Percentiles rank a stretch among this genome's conserved stretches.
These are phyloP conservation scores for Dictyostelium intermedium DNA, from an alignment of 78 protist species.

Conservation along the genomic window DNA sequence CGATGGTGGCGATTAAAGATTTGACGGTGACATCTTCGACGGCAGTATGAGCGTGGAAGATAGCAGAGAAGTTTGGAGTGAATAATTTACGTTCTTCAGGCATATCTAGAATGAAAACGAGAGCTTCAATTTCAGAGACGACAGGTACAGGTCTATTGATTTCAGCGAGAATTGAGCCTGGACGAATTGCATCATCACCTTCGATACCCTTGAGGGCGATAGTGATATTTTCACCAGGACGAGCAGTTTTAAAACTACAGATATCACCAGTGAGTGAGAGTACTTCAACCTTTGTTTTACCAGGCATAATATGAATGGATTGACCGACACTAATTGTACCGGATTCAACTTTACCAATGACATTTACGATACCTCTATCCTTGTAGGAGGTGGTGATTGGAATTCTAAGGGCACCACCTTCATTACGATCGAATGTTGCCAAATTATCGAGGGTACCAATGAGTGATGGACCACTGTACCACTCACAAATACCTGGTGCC, in stretches of 20 bases:
- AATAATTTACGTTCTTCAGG: constrained; percentile 82
- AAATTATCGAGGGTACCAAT: constrained; percentile 87
- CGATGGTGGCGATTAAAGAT: constrained; percentile 70
- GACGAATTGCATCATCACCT: constrained; percentile 82
- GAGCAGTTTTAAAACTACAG: constrained; percentile 71
- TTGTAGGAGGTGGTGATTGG: constrained; percentile 91
- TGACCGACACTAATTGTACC: constrained; percentile 87
- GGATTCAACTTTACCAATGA: constrained; percentile 94
- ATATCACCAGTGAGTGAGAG: constrained; percentile 81
- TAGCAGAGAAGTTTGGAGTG: constrained; percentile 82
- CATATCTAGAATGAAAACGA: constrained; percentile 85
- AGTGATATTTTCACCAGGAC: constrained; percentile 89
- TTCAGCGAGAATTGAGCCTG: constrained; percentile 63
- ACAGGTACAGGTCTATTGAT: constrained; percentile 52
- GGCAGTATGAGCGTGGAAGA: constrained; percentile 92
- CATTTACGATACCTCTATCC: constrained; percentile 87
- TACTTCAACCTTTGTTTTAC: constrained; percentile 70
- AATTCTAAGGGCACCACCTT: constrained; percentile 85
- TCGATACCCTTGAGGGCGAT: constrained; percentile 89
- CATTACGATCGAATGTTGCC: constrained; percentile 68
- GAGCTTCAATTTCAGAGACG: constrained; percentile 84
- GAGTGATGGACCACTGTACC: constrained; percentile 91
- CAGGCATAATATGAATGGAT: constrained; percentile 88
- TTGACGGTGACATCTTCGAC: constrained; percentile 83
- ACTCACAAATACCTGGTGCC: constrained; percentile 73